phyloP scores from a whole-genome alignment of 2,329 filamentous ascomycete species.

The Epichloe gansuensis region DNA sequence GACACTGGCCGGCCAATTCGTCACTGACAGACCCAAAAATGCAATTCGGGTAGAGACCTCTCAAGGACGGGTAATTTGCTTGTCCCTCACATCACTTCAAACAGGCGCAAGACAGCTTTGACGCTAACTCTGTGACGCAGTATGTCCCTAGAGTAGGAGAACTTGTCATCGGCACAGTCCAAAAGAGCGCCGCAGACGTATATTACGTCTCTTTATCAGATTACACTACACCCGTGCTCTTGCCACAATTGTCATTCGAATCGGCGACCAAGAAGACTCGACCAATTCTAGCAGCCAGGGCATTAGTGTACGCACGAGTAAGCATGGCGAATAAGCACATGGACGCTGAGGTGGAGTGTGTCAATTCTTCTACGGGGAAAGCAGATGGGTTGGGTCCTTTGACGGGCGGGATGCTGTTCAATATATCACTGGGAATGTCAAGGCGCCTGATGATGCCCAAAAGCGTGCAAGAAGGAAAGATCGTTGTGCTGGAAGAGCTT shows the following conservation, averaged over 20 bases:
- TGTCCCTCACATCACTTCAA: background rate
- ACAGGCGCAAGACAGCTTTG: background rate
- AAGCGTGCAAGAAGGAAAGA: slow-evolving; percentile 46
- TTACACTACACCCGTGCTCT: slow-evolving; percentile 50
- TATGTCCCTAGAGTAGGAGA: slow-evolving; percentile 75
- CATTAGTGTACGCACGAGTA: slow-evolving; percentile 82
- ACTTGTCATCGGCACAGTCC: slow-evolving; percentile 76
- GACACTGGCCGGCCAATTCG: slow-evolving; percentile 54
- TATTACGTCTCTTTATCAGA: slow-evolving; percentile 70
- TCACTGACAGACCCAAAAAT: slow-evolving; percentile 60
- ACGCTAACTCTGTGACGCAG: slow-evolving; percentile 25
- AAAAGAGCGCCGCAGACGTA: slow-evolving; percentile 61
- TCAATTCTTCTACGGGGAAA: slow-evolving; percentile 76
- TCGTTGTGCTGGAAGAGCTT: slow-evolving; percentile 69
- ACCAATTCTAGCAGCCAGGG: slow-evolving; percentile 60
- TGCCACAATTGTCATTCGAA: slow-evolving; percentile 88
- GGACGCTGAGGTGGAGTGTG: slow-evolving; percentile 83
- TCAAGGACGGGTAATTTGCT: slow-evolving; percentile 48
- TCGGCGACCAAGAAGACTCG: slow-evolving; percentile 84
- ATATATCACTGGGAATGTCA: slow-evolving; percentile 71
- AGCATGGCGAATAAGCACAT: slow-evolving; percentile 66
- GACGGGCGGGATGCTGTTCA: slow-evolving; percentile 75
- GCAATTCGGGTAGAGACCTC: slow-evolving; percentile 66
- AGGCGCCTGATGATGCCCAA: slow-evolving; percentile 60
- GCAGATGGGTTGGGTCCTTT: slow-evolving; percentile 78